These are phyloP conservation scores for Eutrema yunnanense DNA, from an alignment of 345 rosid genomes.

Conservation along the genomic window DNA sequence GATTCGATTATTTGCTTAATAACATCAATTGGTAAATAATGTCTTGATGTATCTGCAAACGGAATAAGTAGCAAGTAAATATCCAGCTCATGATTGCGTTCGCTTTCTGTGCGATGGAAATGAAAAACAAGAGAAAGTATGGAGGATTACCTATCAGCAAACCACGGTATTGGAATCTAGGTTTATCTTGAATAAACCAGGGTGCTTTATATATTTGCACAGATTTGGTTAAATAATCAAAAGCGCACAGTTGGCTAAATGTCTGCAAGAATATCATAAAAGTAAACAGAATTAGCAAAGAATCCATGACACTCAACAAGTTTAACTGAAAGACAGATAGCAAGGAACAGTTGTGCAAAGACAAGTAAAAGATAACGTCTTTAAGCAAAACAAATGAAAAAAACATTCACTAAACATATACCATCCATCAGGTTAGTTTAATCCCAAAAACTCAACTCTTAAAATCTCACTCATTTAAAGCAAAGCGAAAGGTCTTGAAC, in stretches of 20 bases:
- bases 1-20: slow-evolving; percentile 84
- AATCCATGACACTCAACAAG: background rate
- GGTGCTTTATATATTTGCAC: slow-evolving; percentile 74
- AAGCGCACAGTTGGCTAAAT: slow-evolving; percentile 84
- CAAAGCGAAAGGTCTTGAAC: background rate
- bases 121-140: background rate
- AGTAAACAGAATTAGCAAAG: background rate
- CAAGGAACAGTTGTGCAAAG: background rate
- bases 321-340: no score
- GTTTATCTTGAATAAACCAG: slow-evolving; percentile 81
- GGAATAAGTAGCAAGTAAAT: background rate
- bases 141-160: slow-evolving; percentile 57
- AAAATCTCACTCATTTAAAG: background rate
- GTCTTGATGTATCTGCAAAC: slow-evolving; percentile 91
- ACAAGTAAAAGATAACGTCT: background rate
- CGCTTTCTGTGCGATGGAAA: background rate
- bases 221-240: slow-evolving; percentile 60
- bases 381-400: background rate
- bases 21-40: slow-evolving; percentile 61
- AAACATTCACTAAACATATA: background rate
- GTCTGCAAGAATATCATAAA: slow-evolving; percentile 48
- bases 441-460: background rate
- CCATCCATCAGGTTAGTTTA: background rate
- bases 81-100: background rate
- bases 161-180: slow-evolving; percentile 84